Evolutionary conservation across 2,329 filamentous ascomycete species (phyloP).

Genomic region (Magnaporthiopsis incrustans): DNA sequence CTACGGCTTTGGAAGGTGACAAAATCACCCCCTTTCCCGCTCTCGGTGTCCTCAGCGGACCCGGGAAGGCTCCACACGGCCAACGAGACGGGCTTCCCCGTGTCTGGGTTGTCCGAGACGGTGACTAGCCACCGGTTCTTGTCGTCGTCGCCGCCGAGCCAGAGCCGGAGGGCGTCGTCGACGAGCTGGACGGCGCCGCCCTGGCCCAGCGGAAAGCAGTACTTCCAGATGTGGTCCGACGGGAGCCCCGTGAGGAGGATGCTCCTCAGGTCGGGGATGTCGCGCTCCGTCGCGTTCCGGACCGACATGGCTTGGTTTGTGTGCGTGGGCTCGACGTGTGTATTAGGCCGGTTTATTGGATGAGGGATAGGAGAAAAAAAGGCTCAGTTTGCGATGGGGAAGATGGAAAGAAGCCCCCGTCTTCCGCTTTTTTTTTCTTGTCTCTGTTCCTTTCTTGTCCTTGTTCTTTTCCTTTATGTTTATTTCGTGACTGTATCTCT

Average conservation of each 20-base stretch:
- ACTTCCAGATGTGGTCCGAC: constrained; percentile 2
- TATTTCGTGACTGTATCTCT: background rate
- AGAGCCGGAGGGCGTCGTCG: background rate
- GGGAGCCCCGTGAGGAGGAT: background rate
- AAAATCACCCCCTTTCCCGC: background rate
- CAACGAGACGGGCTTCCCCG: background rate
- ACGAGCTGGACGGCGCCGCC: background rate
- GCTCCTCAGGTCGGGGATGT: background rate
- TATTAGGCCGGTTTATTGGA: background rate
- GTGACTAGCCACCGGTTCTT: background rate
- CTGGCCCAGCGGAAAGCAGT: background rate
- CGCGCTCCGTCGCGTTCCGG: background rate
- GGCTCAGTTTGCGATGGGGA: background rate
- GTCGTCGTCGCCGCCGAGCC: background rate
- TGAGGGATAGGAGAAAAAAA: background rate
- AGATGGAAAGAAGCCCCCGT: background rate
- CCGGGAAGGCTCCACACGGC: background rate
- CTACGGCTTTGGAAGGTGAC: background rate
- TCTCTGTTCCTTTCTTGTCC: background rate
- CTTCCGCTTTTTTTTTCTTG: background rate
- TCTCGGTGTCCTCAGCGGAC: background rate
- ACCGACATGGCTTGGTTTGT: background rate
- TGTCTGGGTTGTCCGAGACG: background rate
- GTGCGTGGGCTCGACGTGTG: background rate
- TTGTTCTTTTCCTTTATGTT: background rate